These are phyloP conservation scores for Lactuca saligna DNA, from an alignment of 129 eudicot genomes.

Conservation along the genomic window DNA sequence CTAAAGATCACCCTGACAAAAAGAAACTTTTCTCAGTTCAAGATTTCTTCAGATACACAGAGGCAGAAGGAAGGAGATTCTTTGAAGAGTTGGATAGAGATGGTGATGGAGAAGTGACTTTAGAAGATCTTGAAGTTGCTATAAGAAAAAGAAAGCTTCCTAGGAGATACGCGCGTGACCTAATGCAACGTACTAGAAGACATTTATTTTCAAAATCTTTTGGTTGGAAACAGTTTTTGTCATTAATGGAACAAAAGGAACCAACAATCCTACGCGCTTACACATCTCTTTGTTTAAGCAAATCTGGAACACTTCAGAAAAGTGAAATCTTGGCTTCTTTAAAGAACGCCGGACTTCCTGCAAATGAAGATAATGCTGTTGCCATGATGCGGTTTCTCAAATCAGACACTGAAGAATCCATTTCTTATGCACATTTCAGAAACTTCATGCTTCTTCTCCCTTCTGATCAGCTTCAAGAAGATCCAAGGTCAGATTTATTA, in stretches of 20 bases:
- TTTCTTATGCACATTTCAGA: conserved; percentile 94
- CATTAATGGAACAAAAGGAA: conserved; percentile 97
- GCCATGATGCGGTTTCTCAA: conserved; percentile 98
- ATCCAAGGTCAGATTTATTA: conserved; percentile 61
- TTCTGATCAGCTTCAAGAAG: conserved; percentile 92
- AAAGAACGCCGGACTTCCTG: conserved; percentile 89
- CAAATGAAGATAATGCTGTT: conserved; percentile 96
- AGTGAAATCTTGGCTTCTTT: conserved; percentile 87
- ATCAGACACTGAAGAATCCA: conserved; percentile 82
- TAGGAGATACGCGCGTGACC: conserved; percentile 77
- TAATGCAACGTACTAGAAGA: conserved; percentile 83
- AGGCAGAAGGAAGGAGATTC: conserved; percentile 86
- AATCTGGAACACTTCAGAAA: conserved; percentile 91
- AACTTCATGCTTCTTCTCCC: conserved; percentile 96
- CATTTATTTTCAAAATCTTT: conserved; percentile 91
- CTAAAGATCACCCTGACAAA: conserved; percentile 90
- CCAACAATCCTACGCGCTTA: conserved; percentile 94
- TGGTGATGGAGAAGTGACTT: conserved; percentile 85
- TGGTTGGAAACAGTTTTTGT: conserved; percentile 93
- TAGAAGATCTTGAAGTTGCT: conserved; percentile 93
- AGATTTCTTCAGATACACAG: conserved; percentile 87
- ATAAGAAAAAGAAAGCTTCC: conserved; percentile 89
- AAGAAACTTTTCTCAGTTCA: conserved; percentile 81
- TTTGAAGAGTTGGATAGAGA: conserved; percentile 93
- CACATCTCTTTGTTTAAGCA: conserved; percentile 87